These are phyloP conservation scores for Logfia minima DNA, from an alignment of 129 eudicot species.

Conservation along the genomic window DNA sequence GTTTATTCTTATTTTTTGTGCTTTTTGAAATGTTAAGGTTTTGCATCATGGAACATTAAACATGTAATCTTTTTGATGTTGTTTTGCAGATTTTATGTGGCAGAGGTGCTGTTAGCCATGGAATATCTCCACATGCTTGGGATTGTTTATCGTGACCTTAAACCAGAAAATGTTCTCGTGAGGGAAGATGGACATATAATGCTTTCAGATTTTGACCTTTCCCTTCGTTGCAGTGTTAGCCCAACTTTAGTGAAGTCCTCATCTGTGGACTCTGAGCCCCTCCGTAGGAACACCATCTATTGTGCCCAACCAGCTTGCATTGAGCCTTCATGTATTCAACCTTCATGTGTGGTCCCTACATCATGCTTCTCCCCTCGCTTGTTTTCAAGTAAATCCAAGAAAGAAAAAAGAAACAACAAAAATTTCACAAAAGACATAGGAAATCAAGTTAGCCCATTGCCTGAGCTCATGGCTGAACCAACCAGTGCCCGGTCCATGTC, in stretches of 20 bases:
- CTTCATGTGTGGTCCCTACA: slow-evolving; percentile 62
- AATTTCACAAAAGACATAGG: slow-evolving; percentile 38
- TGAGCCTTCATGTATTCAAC: slow-evolving; percentile 49
- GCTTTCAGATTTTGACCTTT: slow-evolving; percentile 85
- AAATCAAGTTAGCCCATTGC: slow-evolving; percentile 60
- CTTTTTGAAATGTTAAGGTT: neutral
- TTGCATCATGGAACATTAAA: neutral
- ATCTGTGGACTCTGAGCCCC: slow-evolving; percentile 45
- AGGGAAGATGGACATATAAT: slow-evolving; percentile 85
- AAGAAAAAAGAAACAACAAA: slow-evolving; percentile 43
- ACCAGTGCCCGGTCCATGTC: slow-evolving; percentile 85
- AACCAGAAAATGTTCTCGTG: slow-evolving; percentile 87
- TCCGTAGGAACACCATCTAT: slow-evolving; percentile 33
- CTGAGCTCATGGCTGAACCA: slow-evolving; percentile 84
- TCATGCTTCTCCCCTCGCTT: slow-evolving; percentile 54
- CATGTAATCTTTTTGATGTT: neutral
- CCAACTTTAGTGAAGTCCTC: slow-evolving; percentile 60
- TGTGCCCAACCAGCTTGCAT: slow-evolving; percentile 53
- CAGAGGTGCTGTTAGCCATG: slow-evolving; percentile 73
- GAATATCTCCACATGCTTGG: slow-evolving; percentile 93
- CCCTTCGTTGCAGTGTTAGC: slow-evolving; percentile 83
- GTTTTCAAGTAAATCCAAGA: slow-evolving; percentile 64
- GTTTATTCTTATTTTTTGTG: neutral
- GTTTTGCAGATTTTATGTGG: slow-evolving; percentile 60
- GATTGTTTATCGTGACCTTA: slow-evolving; percentile 80